Base-by-base conservation (phyloP, 2,329 filamentous ascomycete species). In the Penicillium olsonii region DNA sequence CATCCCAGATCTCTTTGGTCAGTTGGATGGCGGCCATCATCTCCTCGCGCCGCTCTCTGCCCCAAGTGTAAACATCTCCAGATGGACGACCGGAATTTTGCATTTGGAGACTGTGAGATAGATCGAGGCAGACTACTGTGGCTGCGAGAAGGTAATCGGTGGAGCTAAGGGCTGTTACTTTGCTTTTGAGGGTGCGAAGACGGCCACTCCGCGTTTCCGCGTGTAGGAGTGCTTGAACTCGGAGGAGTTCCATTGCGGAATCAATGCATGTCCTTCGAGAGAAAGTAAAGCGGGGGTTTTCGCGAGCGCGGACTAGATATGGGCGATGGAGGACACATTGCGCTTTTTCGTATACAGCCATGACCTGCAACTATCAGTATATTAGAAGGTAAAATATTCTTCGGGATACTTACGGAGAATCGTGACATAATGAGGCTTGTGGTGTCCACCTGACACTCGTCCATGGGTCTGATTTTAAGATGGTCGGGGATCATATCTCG, bases 291-390 rank as follows among this genome's bases (percentile, higher is more conserved):
- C 91, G 82, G 9, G 87, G 78, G 60, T 92, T 94, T 51, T 88
- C 83, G 40, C 88, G 79, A 5, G 91, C 88, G 51, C 85, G 83
- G n/a, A 83, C 78, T 50, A 96, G 80, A 68, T 94, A 96, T 56
- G 91, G 91, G 42, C 91, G 83, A 69, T 99, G 94, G 33, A 99
- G 80, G 18, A 96, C 82, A 62, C 90, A 95, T 61, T 95, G 81
- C 15, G 91, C 88, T 72, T 95, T 96, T 56, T 95, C 85, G 65
- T 91, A 95, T 5, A 96, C 74, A 42, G 94, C 86, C 54, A 94
- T 89, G 26, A 96, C 60, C 70, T 73, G 40, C 35, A 39, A 37
- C 60, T 37, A 63, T 57, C 41, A 42, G 22, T 29, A 22, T 45
- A 26, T 17, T 20, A 26, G 15, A 15, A 3, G 22, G 22, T 11